phyloP scores from a whole-genome alignment of 257 asterid species.

The Salvia hispanica region DNA sequence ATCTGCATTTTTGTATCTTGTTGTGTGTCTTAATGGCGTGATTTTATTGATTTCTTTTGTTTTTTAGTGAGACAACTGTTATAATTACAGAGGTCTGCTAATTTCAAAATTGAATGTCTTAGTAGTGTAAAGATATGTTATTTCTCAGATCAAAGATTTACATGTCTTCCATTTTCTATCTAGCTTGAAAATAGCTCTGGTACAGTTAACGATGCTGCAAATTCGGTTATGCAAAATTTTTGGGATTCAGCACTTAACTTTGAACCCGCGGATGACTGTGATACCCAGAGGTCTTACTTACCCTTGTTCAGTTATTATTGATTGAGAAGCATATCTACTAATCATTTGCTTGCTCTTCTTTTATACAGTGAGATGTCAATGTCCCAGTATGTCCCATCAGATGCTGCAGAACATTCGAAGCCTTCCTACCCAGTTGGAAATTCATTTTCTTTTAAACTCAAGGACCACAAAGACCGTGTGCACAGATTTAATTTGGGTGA shows the following conservation, averaged over 20 bases:
- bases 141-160: conserved; percentile 21
- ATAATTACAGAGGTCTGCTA: neutral
- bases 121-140: conserved; percentile 15
- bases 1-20: conserved; percentile 10
- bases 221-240: conserved; percentile 92
- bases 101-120: conserved; percentile 15
- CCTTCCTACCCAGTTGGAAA: conserved; percentile 82
- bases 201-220: conserved; percentile 71
- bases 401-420: conserved; percentile 60
- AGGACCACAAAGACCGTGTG: conserved; percentile 74
- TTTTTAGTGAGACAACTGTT: neutral
- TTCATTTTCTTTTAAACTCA: conserved; percentile 80
- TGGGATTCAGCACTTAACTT: conserved; percentile 95
- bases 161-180: conserved; percentile 20
- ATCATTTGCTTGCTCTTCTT: conserved; percentile 33
- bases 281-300: conserved; percentile 66
- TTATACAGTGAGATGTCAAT: conserved; percentile 82
- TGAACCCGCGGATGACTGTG: conserved; percentile 85
- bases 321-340: conserved; percentile 17
- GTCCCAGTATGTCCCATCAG: conserved; percentile 69
- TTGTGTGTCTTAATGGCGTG: neutral
- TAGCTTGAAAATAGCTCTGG: conserved; percentile 86
- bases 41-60: neutral
- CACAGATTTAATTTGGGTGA: conserved; percentile 89
- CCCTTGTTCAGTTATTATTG: conserved; percentile 21